These are phyloP conservation scores for Penicillium lividum DNA, from an alignment of 495 filamentous ascomycete species.

Conservation along the genomic window DNA sequence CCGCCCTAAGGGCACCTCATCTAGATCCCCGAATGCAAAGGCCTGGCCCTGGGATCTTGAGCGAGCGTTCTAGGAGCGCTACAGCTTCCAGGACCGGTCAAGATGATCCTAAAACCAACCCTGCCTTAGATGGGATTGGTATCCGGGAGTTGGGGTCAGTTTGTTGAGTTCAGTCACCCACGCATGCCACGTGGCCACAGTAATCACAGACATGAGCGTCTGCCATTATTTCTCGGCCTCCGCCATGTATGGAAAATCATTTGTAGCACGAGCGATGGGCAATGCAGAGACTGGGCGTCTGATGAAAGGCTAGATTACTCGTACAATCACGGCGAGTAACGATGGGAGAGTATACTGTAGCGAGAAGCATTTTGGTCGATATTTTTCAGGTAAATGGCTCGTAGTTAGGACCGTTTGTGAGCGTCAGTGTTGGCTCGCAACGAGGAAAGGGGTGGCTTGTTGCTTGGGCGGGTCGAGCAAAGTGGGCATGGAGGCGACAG, in stretches of 20 bases:
- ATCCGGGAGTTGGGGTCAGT: no score
- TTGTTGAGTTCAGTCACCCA: no score
- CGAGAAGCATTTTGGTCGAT: background rate
- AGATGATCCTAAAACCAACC: no score
- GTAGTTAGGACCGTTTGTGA: background rate
- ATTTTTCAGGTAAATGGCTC: background rate
- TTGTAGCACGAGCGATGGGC: slow-evolving; percentile 1
- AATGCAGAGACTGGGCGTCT: background rate
- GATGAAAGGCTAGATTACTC: background rate
- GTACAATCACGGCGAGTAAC: background rate
- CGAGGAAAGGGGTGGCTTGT: slow-evolving; percentile 1
- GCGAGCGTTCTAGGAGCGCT: no score
- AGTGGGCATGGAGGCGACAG: slow-evolving; percentile 1
- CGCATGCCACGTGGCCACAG: background rate
- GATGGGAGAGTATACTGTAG: background rate
- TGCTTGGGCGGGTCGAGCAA: background rate
- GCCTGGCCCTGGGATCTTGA: no score
- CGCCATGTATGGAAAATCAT: background rate
- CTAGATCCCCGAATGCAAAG: no score
- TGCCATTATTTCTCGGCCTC: background rate
- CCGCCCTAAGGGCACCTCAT: no score
- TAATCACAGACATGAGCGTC: background rate
- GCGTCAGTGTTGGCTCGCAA: slow-evolving; percentile 2
- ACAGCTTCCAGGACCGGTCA: no score
- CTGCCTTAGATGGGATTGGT: no score